phyloP scores from a whole-genome alignment of 2,329 filamentous ascomycete species.

The Scortechinia acanthostroma region DNA sequence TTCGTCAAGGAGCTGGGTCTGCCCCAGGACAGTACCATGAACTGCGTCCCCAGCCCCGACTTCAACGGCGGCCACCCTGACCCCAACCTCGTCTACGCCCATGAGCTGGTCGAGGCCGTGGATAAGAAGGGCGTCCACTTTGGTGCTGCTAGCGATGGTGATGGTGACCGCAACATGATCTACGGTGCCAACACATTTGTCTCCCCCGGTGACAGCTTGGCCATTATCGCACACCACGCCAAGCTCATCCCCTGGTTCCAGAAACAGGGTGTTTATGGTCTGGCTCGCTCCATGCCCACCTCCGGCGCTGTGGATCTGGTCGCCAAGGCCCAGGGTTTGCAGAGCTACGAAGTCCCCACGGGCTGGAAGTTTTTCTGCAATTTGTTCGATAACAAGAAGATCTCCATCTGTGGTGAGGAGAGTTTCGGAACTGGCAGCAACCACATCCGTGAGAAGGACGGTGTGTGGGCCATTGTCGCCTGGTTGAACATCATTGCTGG shows the following conservation, averaged over 20 bases:
- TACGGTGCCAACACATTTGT: slow-evolving; percentile 96
- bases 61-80: slow-evolving; percentile 97
- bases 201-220: slow-evolving; percentile 90
- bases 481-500: slow-evolving; percentile 99
- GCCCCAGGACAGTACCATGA: slow-evolving; percentile 71
- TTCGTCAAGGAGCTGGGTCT: slow-evolving; percentile 91
- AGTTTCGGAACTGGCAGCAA: slow-evolving; percentile 96
- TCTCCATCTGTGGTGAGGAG: slow-evolving; percentile 97
- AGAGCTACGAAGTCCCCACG: slow-evolving; percentile 93
- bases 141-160: slow-evolving; percentile 90
- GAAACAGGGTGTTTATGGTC: slow-evolving; percentile 89
- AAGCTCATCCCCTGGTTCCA: slow-evolving; percentile 97
- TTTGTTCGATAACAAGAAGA: slow-evolving; percentile 86
- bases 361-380: slow-evolving; percentile 99
- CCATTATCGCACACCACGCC: slow-evolving; percentile 96
- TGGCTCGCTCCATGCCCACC: slow-evolving; percentile 96
- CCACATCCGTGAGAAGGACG: slow-evolving; percentile 98
- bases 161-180: slow-evolving; percentile 99
- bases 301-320: slow-evolving; percentile 92
- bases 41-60: slow-evolving; percentile 85
- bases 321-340: slow-evolving; percentile 83
- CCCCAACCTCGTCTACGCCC: slow-evolving; percentile 93
- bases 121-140: slow-evolving; percentile 90
- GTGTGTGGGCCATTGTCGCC: slow-evolving; percentile 91
- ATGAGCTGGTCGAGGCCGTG: slow-evolving; percentile 87